Conservation (phyloP, 495 filamentous ascomycete species). For the Penicillium coprophilum region DNA sequence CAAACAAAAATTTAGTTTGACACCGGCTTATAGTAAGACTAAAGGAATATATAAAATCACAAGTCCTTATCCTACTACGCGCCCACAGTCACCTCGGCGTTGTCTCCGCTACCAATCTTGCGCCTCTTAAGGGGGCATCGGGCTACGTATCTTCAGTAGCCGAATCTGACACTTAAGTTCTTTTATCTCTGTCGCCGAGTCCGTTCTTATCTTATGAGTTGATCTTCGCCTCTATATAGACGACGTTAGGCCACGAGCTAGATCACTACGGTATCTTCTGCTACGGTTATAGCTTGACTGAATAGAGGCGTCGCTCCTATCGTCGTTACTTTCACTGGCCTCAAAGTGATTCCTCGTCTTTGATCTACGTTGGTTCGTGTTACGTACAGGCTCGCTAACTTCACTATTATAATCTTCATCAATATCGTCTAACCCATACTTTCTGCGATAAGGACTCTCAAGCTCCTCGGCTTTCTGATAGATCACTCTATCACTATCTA, state of each 20-base stretch:
- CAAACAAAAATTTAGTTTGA: not conserved
- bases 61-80: not conserved
- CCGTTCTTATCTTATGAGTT: not conserved
- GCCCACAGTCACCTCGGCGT: not conserved
- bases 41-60: not conserved
- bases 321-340: not conserved
- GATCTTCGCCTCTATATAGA: not conserved
- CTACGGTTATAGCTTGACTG: not conserved
- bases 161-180: not conserved
- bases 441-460: slow-evolving; percentile 12
- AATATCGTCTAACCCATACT: slow-evolving; percentile 5
- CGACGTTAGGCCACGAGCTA: not conserved
- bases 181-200: not conserved
- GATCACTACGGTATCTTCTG: slow-evolving; percentile 1
- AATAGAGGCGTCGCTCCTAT: not conserved
- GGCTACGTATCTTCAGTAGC: not conserved
- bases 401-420: slow-evolving; percentile 9
- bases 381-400: not conserved
- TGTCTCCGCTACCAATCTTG: not conserved
- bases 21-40: not conserved
- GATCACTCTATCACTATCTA: slow-evolving; percentile 22
- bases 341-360: not conserved
- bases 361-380: not conserved
- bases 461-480: slow-evolving; percentile 26
- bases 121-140: not conserved